phyloP scores from a whole-genome alignment of 176 grass and related monocot species.

The Hordeum marinum region DNA sequence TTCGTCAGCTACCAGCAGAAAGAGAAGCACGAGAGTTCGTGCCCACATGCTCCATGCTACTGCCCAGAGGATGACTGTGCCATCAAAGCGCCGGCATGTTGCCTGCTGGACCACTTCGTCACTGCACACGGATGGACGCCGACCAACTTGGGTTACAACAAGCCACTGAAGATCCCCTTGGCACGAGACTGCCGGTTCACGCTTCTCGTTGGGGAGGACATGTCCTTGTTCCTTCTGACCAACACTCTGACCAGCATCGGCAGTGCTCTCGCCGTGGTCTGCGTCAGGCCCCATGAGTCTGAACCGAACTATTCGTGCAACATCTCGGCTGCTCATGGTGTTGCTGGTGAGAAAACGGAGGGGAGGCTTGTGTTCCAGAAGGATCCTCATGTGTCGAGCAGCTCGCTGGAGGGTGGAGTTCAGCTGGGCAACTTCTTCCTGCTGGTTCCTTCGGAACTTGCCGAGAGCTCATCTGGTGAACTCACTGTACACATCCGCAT shows the following conservation, averaged over 20 bases:
- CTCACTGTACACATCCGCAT: neutral
- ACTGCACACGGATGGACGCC: neutral
- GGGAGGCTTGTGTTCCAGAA: constrained; percentile 23
- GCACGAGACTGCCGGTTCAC: neutral
- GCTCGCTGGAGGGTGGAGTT: neutral
- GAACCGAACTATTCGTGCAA: neutral
- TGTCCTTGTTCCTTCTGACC: constrained; percentile 16
- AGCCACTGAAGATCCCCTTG: neutral
- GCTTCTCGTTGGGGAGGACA: constrained; percentile 17
- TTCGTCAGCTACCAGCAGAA: neutral
- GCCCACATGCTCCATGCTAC: constrained; percentile 20
- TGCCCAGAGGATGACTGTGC: constrained; percentile 20
- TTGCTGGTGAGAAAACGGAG: neutral
- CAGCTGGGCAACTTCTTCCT: constrained; percentile 2
- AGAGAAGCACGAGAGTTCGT: constrained; percentile 25
- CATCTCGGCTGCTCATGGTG: neutral
- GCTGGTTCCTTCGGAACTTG: neutral
- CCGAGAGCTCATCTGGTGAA: neutral
- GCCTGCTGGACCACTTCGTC: constrained; percentile 23
- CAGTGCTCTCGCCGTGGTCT: neutral
- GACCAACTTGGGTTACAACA: neutral
- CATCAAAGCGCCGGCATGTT: neutral
- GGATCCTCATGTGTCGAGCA: constrained; percentile 10
- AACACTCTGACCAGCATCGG: neutral
- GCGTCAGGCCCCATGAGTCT: constrained; percentile 3